phyloP scores from a whole-genome alignment of 2,329 filamentous ascomycete genomes.

The Talaromyces rugulosus region DNA sequence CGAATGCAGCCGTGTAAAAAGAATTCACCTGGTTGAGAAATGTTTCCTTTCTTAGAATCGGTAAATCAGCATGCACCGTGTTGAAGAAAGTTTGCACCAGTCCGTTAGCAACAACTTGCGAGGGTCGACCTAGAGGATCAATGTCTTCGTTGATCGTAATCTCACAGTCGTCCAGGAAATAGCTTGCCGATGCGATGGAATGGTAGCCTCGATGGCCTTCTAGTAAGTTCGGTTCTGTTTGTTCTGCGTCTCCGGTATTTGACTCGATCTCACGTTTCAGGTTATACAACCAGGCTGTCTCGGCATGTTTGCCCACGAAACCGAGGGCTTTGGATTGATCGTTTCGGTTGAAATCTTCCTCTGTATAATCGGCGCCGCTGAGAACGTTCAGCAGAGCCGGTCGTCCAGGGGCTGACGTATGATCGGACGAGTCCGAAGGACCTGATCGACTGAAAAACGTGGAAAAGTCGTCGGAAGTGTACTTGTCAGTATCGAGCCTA shows the following conservation, averaged over 20 bases:
- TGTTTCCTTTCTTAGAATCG: slow-evolving; percentile 36
- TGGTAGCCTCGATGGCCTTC: slow-evolving; percentile 19
- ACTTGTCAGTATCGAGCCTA: slow-evolving; percentile 7
- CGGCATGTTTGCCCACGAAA: slow-evolving; percentile 43
- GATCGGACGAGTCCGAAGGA: slow-evolving; percentile 15
- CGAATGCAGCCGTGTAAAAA: slow-evolving; percentile 28
- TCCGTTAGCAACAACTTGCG: slow-evolving; percentile 32
- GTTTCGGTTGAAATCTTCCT: slow-evolving; percentile 41
- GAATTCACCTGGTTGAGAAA: slow-evolving; percentile 37
- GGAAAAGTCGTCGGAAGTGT: slow-evolving; percentile 10
- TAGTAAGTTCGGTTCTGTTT: neutral
- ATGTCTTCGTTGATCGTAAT: slow-evolving; percentile 30
- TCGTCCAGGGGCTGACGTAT: slow-evolving; percentile 17
- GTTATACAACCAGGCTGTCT: slow-evolving; percentile 41
- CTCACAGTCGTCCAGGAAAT: slow-evolving; percentile 37
- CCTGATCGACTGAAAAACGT: slow-evolving; percentile 11
- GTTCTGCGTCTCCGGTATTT: slow-evolving; percentile 7
- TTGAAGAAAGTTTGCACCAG: slow-evolving; percentile 39
- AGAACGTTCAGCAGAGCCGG: slow-evolving; percentile 23
- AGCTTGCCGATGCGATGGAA: slow-evolving; percentile 32
- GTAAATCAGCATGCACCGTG: slow-evolving; percentile 38
- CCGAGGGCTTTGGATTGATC: slow-evolving; percentile 35
- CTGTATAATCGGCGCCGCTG: slow-evolving; percentile 35
- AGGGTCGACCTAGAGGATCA: slow-evolving; percentile 34
- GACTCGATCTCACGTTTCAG: slow-evolving; percentile 34